These are phyloP conservation scores for Xylaria acuta DNA, from an alignment of 495 filamentous ascomycete species.

Conservation along the genomic window DNA sequence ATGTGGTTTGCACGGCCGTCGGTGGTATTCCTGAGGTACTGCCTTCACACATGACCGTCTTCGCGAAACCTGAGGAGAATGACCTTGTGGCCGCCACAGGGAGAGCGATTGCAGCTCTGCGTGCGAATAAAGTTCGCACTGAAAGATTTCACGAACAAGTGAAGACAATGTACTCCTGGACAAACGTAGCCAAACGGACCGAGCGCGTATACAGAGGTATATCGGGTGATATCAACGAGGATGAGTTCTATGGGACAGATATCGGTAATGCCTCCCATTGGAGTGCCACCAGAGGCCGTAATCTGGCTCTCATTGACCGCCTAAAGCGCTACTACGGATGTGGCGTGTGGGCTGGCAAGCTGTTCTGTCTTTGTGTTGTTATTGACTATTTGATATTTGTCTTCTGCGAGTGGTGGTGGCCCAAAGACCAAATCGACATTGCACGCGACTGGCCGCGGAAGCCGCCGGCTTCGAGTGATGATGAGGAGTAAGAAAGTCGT, in stretches of 20 bases:
- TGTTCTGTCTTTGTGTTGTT: slow-evolving; percentile 93
- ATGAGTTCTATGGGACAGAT: slow-evolving; percentile 85
- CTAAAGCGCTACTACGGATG: slow-evolving; percentile 98
- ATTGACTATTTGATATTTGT: slow-evolving; percentile 91
- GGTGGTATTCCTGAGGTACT: slow-evolving; percentile 96
- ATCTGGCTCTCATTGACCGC: slow-evolving; percentile 90
- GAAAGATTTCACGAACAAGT: slow-evolving; percentile 96
- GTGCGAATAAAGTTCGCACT: slow-evolving; percentile 84
- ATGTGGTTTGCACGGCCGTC: slow-evolving; percentile 95
- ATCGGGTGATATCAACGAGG: slow-evolving; percentile 77
- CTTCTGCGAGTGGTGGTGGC: slow-evolving; percentile 85
- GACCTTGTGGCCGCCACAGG: slow-evolving; percentile 85
- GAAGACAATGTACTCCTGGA: slow-evolving; percentile 98
- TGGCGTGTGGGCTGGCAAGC: slow-evolving; percentile 97
- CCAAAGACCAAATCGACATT: slow-evolving; percentile 83
- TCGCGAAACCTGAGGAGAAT: slow-evolving; percentile 91
- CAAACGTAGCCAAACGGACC: slow-evolving; percentile 88
- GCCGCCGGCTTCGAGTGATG: slow-evolving; percentile 33
- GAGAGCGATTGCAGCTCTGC: slow-evolving; percentile 77
- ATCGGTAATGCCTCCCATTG: slow-evolving; percentile 70
- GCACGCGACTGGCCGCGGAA: slow-evolving; percentile 93
- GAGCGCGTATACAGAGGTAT: slow-evolving; percentile 96
- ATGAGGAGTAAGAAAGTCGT: slow-evolving; percentile 30
- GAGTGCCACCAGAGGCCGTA: slow-evolving; percentile 76
- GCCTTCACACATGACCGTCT: slow-evolving; percentile 91